Conservation (phyloP, 352 stramenopile species). For the Phytopythium helicoides region DNA sequence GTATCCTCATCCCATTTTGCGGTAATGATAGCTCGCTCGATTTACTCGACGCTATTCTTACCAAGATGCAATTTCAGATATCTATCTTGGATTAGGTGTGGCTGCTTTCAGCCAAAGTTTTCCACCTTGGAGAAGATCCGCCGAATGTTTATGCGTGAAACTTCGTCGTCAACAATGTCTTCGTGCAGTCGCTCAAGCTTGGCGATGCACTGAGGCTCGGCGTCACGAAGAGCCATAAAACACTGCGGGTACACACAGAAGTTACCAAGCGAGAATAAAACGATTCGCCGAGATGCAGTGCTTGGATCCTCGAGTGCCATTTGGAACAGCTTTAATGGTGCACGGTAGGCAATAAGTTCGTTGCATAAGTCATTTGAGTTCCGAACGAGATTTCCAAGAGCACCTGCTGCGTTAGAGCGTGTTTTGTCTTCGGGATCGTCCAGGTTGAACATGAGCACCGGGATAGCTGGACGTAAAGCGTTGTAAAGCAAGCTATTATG, state of each 20-base stretch:
- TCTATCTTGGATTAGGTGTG: too few relatives aligned
- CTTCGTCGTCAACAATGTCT: constrained; percentile 54
- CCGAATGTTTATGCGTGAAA: constrained; percentile 67
- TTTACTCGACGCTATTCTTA: too few relatives aligned
- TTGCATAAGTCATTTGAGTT: constrained; percentile 81
- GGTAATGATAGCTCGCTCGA: too few relatives aligned
- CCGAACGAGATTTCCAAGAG: constrained; percentile 91
- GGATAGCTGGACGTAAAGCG: constrained; percentile 56
- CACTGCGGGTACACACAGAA: constrained; percentile 81
- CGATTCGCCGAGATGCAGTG: constrained; percentile 69
- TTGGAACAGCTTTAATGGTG: constrained; percentile 69
- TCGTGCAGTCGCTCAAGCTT: constrained; percentile 59
- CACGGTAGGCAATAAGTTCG: constrained; percentile 58
- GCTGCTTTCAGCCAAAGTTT: too few relatives aligned
- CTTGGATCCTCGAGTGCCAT: constrained; percentile 63
- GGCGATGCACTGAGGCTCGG: constrained; percentile 35
- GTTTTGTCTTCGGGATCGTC: constrained; percentile 86
- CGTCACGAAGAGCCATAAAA: constrained; percentile 43
- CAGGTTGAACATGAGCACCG: constrained; percentile 68
- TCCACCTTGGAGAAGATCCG: constrained; percentile 67
- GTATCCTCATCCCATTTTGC: too few relatives aligned
- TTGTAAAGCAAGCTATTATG: constrained; percentile 81
- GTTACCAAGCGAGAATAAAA: constrained; percentile 91
- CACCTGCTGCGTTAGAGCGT: constrained; percentile 89
- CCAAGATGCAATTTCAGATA: too few relatives aligned